Conservation (phyloP, 345 rosid genomes). For the Gossypium herbaceum region DNA sequence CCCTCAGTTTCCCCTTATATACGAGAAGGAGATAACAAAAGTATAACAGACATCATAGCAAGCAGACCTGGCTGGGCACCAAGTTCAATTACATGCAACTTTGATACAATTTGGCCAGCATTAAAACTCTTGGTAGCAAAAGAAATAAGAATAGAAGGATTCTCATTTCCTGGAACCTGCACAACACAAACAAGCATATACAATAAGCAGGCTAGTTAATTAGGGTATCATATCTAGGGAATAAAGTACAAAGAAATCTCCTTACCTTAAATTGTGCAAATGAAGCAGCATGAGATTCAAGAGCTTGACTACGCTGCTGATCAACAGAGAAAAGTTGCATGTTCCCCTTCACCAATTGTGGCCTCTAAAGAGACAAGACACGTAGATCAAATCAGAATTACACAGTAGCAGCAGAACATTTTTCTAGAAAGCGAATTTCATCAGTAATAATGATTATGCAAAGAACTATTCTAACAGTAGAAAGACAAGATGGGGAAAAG, state of each 20-base stretch:
- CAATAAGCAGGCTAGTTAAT: background rate
- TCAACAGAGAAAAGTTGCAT: conserved; percentile 95
- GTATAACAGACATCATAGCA: conserved; percentile 3
- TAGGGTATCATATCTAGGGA: background rate
- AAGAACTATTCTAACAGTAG: background rate
- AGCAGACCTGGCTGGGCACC: conserved; percentile 90
- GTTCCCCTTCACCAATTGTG: conserved; percentile 86
- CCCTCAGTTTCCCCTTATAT: background rate
- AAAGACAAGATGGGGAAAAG: background rate
- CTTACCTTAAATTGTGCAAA: conserved; percentile 87
- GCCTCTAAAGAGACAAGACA: conserved; percentile 41
- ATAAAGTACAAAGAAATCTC: background rate
- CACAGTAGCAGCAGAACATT: background rate
- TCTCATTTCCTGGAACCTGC: conserved; percentile 95
- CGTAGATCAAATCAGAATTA: conserved; percentile 17
- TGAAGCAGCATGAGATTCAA: conserved; percentile 99
- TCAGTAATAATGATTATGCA: background rate
- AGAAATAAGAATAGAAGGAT: conserved; percentile 80
- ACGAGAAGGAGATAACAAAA: background rate
- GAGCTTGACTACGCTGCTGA: conserved; percentile 98
- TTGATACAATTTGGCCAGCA: conserved; percentile 86
- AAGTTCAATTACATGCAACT: conserved; percentile 93
- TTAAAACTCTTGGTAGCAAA: conserved; percentile 86
- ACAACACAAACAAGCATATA: conserved; percentile 9
- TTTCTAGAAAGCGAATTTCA: background rate